These are phyloP conservation scores for Fusarium sp. DNA, from an alignment of 2,329 filamentous ascomycete species.

Conservation along the genomic window DNA sequence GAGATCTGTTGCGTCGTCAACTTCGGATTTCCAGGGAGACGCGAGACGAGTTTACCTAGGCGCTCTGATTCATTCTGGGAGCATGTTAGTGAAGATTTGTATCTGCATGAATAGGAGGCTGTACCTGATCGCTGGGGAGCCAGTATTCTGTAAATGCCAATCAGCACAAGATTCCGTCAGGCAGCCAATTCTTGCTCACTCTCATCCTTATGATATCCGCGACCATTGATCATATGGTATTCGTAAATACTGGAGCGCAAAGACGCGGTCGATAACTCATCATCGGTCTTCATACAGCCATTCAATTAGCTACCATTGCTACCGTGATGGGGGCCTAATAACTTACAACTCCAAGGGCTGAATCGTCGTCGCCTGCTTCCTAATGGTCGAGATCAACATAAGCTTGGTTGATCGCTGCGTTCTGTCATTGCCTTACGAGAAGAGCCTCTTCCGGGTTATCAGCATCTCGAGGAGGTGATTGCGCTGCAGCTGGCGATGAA, in stretches of 20 bases:
- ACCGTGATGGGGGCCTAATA: rapidly evolving
- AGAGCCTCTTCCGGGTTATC: not conserved
- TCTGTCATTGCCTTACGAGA: not conserved
- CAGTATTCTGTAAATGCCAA: constrained; percentile 1
- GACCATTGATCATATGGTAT: constrained; percentile 24
- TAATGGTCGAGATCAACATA: not conserved
- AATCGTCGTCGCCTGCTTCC: not conserved
- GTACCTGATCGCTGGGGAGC: constrained; percentile 27
- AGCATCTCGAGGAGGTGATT: rapidly evolving
- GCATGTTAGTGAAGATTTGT: rapidly evolving
- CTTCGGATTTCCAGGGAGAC: rapidly evolving
- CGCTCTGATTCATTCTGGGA: constrained; percentile 27
- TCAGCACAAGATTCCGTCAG: not conserved
- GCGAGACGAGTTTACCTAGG: not conserved
- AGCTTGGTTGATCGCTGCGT: too few species aligned
- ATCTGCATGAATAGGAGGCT: rapidly evolving
- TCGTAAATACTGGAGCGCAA: constrained; percentile 27
- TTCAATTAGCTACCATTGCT: too few species aligned
- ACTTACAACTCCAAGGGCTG: constrained; percentile 14
- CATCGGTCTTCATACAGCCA: not conserved
- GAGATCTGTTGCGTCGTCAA: constrained; percentile 2
- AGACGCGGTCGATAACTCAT: constrained; percentile 27
- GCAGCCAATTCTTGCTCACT: not conserved
- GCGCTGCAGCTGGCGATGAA: not conserved
- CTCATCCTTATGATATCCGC: constrained; percentile 21